phyloP scores from a whole-genome alignment of 257 asterid genomes.

The Lantana camara region DNA sequence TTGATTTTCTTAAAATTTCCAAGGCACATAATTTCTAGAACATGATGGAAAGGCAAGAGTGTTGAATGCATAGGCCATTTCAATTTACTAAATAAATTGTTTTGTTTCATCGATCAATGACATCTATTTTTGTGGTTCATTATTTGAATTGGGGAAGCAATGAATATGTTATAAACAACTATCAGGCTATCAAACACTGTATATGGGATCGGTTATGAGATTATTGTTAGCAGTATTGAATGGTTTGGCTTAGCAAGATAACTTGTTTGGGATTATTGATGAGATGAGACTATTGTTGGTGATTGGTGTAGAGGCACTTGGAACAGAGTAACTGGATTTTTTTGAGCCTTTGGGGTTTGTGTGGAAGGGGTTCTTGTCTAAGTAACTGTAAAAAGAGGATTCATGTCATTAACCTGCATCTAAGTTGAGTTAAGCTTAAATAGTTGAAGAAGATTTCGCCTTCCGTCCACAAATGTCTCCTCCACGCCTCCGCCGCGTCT shows the following conservation, averaged over 20 bases:
- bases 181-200: constrained; percentile 5
- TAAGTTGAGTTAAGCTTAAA: too few species aligned
- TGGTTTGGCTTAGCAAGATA: too few species aligned
- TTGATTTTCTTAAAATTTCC: neutral
- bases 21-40: neutral
- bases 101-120: neutral
- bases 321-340: too few species aligned
- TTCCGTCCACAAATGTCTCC: too few species aligned
- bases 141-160: neutral
- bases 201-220: too few species aligned
- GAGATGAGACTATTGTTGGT: neutral
- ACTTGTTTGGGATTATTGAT: too few species aligned
- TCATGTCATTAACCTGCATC: constrained; percentile 1
- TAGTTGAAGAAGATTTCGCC: constrained; percentile 5
- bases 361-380: constrained; percentile 5
- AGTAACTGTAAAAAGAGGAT: constrained; percentile 2
- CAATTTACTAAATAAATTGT: neutral
- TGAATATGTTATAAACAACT: neutral
- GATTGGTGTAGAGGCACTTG: neutral
- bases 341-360: neutral
- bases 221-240: neutral
- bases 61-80: neutral
- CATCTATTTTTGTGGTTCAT: neutral
- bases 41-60: constrained; percentile 2
- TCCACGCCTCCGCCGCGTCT: too few species aligned